Percentiles rank a stretch among this genome's conserved stretches.
phyloP scores from a whole-genome alignment of 176 grass and related monocot species.

The Zea luxurians region DNA sequence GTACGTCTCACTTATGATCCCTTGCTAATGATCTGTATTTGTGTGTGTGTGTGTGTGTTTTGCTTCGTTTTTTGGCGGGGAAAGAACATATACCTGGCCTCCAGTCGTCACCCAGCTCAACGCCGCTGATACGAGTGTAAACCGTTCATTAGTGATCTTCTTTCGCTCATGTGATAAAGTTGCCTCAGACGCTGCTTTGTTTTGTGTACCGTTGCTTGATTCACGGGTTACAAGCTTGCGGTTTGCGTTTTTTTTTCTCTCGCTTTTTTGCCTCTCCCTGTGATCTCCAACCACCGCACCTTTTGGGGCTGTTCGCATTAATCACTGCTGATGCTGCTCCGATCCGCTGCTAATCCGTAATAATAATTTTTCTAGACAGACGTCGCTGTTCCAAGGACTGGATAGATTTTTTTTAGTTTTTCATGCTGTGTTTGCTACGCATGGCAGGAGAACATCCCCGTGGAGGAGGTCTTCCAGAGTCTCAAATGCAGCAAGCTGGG shows the following conservation, averaged over 20 bases:
- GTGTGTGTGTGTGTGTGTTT: not conserved
- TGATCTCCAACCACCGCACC: constrained; percentile 35
- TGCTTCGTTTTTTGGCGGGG: not conserved
- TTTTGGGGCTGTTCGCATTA: not conserved
- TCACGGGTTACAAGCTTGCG: constrained; percentile 34
- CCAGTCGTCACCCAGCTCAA: not conserved
- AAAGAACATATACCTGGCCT: constrained; percentile 1
- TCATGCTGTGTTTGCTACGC: not conserved
- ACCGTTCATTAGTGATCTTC: not conserved
- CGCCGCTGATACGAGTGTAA: not conserved
- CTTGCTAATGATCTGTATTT: not conserved
- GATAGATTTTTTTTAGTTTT: not conserved
- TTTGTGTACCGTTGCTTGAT: not conserved
- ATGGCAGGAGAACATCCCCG: constrained; percentile 76
- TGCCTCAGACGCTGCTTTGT: not conserved
- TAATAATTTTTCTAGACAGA: not conserved
- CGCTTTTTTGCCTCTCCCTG: not conserved
- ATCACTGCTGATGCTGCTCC: not conserved
- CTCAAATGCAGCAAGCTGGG: constrained; percentile 63
- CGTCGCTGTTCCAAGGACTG: not conserved
- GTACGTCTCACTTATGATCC: too few species aligned
- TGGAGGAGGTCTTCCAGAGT: constrained; percentile 87
- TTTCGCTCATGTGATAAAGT: constrained; percentile 38
- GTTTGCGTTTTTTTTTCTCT: not conserved
- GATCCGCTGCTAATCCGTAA: not conserved